Conservation (phyloP, 2,329 filamentous ascomycete species). For the Trichoderma asperellum region DNA sequence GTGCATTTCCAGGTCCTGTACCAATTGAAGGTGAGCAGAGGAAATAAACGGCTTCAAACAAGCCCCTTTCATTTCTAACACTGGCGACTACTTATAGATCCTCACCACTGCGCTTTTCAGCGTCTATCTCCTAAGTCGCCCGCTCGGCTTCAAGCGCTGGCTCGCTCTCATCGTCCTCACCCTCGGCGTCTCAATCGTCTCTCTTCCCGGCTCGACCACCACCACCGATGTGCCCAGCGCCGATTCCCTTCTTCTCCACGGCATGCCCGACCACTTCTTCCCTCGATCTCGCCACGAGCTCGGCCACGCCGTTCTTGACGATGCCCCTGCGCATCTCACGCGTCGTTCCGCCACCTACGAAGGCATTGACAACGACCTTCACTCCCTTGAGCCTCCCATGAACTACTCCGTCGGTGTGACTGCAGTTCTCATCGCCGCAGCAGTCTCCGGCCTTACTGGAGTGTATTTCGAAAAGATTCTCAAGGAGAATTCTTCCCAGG, state of each 20-base stretch:
- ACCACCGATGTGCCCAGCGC: constrained; percentile 42
- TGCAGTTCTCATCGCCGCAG: constrained; percentile 76
- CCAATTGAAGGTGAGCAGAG: constrained; percentile 74
- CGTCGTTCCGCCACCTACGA: constrained; percentile 86
- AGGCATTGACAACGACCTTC: constrained; percentile 71
- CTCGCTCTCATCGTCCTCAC: constrained; percentile 77
- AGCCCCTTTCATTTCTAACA: background rate
- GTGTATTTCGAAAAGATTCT: constrained; percentile 91
- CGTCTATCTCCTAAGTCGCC: constrained; percentile 72
- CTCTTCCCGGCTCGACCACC: constrained; percentile 67
- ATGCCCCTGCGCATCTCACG: constrained; percentile 43
- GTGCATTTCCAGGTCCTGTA: constrained; percentile 93
- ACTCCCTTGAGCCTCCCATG: constrained; percentile 58
- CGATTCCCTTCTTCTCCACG: constrained; percentile 63
- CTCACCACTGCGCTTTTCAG: constrained; percentile 88
- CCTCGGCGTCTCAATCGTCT: constrained; percentile 81
- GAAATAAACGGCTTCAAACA: constrained; percentile 28
- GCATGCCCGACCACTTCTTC: constrained; percentile 70
- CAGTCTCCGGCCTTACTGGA: constrained; percentile 81
- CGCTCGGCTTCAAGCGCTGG: constrained; percentile 76
- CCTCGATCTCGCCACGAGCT: constrained; percentile 79
- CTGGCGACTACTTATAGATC: constrained; percentile 54
- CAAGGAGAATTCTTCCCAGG: constrained; percentile 76
- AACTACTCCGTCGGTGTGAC: constrained; percentile 79
- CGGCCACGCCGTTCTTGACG: constrained; percentile 53